Percentiles rank a stretch among this genome's conserved stretches.
phyloP scores from a whole-genome alignment of 345 rosid genomes.

The Euphorbia peplus region DNA sequence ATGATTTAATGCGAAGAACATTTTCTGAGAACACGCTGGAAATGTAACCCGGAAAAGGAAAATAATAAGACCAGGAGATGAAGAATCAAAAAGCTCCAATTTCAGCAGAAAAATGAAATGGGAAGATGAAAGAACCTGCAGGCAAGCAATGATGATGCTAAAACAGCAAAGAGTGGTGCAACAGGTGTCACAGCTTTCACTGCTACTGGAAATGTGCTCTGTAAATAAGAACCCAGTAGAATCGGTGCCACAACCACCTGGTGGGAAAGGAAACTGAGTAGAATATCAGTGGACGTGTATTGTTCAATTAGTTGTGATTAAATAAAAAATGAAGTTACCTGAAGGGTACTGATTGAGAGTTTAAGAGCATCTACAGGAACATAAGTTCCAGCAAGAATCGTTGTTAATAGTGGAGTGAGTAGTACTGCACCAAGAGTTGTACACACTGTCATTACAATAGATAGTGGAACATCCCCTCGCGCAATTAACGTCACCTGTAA shows the following conservation, averaged over 20 bases:
- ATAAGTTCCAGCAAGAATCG: slow-evolving; percentile 54
- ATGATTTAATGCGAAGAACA: slow-evolving; percentile 48
- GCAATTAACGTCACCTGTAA: slow-evolving; percentile 72
- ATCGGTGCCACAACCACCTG: slow-evolving; percentile 64
- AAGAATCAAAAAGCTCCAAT: not conserved
- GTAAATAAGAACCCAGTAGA: slow-evolving; percentile 57
- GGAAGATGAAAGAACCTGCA: slow-evolving; percentile 44
- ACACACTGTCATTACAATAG: slow-evolving; percentile 61
- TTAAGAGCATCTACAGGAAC: slow-evolving; percentile 60
- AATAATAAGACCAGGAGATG: not conserved
- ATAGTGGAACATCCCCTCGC: slow-evolving; percentile 63
- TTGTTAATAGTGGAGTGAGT: slow-evolving; percentile 59
- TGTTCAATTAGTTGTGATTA: not conserved
- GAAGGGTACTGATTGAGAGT: slow-evolving; percentile 65
- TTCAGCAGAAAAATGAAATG: not conserved
- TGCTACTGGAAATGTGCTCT: slow-evolving; percentile 43
- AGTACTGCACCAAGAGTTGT: slow-evolving; percentile 58
- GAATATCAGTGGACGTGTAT: not conserved
- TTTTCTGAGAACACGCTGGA: slow-evolving; percentile 61
- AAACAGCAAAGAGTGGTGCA: slow-evolving; percentile 57
- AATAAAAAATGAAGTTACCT: slow-evolving; percentile 27
- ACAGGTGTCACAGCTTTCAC: slow-evolving; percentile 51
- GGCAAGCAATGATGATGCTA: slow-evolving; percentile 55
- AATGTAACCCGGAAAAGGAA: not conserved
- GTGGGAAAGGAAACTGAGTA: not conserved